phyloP scores from a whole-genome alignment of 2,329 filamentous ascomycete genomes.

The Diaporthe vexans region DNA sequence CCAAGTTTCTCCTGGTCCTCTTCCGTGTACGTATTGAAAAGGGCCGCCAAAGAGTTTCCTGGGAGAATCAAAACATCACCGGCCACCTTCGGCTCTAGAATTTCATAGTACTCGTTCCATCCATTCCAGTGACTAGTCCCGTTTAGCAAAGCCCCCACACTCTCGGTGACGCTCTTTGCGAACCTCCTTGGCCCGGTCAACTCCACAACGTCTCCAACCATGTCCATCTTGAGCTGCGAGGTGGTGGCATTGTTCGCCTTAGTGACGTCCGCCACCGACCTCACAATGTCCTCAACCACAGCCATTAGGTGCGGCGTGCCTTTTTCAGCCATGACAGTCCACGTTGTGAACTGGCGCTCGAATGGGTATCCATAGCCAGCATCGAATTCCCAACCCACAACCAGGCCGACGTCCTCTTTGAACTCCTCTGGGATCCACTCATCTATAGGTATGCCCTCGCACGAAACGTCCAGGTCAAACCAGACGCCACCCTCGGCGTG shows the following conservation, averaged over 20 bases:
- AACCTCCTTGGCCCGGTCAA: constrained; percentile 43
- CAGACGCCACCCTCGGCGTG: constrained; percentile 84
- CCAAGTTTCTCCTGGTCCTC: constrained; percentile 23
- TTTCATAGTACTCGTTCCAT: neutral
- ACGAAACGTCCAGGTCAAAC: constrained; percentile 62
- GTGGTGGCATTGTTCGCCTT: constrained; percentile 34
- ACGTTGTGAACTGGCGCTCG: constrained; percentile 42
- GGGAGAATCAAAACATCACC: constrained; percentile 26
- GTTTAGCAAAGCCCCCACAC: constrained; percentile 21
- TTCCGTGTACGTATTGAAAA: constrained; percentile 42
- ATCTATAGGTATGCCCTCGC: constrained; percentile 51
- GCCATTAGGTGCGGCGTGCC: constrained; percentile 39
- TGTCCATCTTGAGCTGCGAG: constrained; percentile 34
- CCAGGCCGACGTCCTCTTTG: constrained; percentile 38
- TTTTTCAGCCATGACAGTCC: constrained; percentile 43
- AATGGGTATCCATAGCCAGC: constrained; percentile 39
- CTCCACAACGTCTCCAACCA: constrained; percentile 43
- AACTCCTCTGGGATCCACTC: constrained; percentile 51
- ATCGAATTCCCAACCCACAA: constrained; percentile 51
- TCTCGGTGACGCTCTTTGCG: constrained; percentile 36
- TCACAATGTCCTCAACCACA: constrained; percentile 43
- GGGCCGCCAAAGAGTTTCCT: constrained; percentile 12
- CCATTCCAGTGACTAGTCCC: constrained; percentile 27
- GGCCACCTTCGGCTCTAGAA: constrained; percentile 18
- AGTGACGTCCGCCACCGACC: neutral